Evolutionary conservation across 1,284 basidiomycete species (phyloP).

Genomic region (Ustilago curta): DNA sequence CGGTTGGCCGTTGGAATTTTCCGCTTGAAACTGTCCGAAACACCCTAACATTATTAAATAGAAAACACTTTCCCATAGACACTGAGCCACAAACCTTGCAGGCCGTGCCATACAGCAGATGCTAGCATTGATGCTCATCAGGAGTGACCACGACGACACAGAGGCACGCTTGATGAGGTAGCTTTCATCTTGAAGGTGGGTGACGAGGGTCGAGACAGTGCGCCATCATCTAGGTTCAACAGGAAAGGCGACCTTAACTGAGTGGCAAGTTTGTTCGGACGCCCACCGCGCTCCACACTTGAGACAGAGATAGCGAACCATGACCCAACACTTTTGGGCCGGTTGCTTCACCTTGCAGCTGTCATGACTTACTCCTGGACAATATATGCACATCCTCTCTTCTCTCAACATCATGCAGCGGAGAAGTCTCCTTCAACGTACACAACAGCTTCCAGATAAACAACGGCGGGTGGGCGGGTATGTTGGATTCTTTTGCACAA

Average conservation of each 20-base stretch:
- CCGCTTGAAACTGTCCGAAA: constrained; percentile 8
- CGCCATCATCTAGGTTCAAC: neutral
- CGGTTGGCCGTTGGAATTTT: neutral
- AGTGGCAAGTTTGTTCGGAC: constrained; percentile 9
- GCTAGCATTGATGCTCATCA: neutral
- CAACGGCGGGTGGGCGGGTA: constrained; percentile 13
- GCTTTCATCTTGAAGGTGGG: too few species aligned
- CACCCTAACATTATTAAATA: constrained; percentile 12
- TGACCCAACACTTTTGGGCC: neutral
- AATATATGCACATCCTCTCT: too few species aligned
- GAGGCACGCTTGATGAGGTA: neutral
- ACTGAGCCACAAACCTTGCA: neutral
- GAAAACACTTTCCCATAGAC: neutral
- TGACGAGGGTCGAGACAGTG: neutral
- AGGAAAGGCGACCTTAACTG: neutral
- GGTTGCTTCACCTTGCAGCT: neutral
- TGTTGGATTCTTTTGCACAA: constrained; percentile 18
- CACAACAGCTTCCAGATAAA: neutral
- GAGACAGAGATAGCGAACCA: neutral
- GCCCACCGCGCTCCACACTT: constrained; percentile 20
- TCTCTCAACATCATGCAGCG: too few species aligned
- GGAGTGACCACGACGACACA: neutral
- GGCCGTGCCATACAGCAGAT: neutral
- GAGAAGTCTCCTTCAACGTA: neutral
- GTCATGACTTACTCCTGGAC: too few species aligned